These are phyloP conservation scores for Epichloe bromicola DNA, from an alignment of 2,329 filamentous ascomycete genomes.

Conservation along the genomic window DNA sequence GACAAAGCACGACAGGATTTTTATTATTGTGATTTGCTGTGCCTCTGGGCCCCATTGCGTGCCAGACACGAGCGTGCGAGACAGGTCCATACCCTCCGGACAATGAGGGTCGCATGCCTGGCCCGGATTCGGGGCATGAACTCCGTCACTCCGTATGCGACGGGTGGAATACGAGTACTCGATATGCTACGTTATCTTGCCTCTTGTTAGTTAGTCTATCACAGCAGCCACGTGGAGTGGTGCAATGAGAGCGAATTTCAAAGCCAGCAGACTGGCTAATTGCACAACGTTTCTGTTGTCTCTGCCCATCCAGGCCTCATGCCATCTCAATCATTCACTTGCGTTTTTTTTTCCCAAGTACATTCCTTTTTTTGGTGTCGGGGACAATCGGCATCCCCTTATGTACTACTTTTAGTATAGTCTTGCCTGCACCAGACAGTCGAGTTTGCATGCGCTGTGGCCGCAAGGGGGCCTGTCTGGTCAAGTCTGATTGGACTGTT, in stretches of 20 bases:
- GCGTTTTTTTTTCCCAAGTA: too few species aligned
- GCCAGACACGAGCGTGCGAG: not conserved
- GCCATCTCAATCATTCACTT: not conserved
- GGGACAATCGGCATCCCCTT: too few species aligned
- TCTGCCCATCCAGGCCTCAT: too few species aligned
- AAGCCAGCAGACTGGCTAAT: too few species aligned
- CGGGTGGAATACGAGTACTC: not conserved
- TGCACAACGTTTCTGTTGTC: too few species aligned
- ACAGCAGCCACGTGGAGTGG: too few species aligned
- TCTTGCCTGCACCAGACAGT: too few species aligned
- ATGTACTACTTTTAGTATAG: too few species aligned
- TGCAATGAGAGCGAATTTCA: too few species aligned
- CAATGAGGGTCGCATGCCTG: too few species aligned
- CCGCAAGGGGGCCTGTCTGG: slow-evolving; percentile 4
- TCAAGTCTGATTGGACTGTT: slow-evolving; percentile 15
- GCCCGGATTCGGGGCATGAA: not conserved
- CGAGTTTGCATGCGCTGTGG: too few species aligned
- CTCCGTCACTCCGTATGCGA: not conserved
- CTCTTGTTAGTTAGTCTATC: not conserved
- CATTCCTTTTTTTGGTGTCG: too few species aligned
- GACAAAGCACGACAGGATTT: not conserved
- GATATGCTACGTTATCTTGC: not conserved
- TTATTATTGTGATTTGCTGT: not conserved
- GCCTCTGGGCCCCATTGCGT: not conserved
- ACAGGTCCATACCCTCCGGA: not conserved